Conservation (phyloP, 2,329 filamentous ascomycete species). For the Trichoderma citrinoviride region DNA sequence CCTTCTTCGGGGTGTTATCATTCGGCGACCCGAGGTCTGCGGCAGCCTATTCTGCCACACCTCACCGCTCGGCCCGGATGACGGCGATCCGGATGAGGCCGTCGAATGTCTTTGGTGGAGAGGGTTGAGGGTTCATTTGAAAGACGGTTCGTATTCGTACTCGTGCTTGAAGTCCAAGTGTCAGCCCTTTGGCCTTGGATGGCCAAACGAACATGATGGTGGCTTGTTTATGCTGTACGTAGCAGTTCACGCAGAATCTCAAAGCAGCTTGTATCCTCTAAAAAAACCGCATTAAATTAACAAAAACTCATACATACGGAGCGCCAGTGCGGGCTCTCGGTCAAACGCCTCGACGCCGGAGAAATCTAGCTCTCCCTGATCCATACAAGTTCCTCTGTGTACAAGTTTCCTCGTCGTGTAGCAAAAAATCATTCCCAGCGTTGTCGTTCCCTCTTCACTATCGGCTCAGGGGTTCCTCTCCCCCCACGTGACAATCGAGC, state of each 20-base stretch:
- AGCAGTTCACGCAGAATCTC: too few species aligned
- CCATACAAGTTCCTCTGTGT: constrained; percentile 34
- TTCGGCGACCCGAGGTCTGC: neutral
- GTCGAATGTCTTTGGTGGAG: constrained; percentile 14
- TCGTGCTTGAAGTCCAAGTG: neutral
- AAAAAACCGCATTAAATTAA: neutral
- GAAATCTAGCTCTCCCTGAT: constrained; percentile 41
- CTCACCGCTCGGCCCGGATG: constrained; percentile 32
- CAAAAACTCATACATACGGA: constrained; percentile 7
- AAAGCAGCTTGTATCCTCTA: too few species aligned
- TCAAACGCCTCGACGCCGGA: constrained; percentile 20
- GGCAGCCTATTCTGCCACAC: constrained; percentile 27
- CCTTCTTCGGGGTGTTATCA: neutral
- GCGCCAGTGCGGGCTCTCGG: neutral
- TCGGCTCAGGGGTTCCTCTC: neutral
- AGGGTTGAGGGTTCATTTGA: neutral
- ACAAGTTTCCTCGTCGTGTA: constrained; percentile 44
- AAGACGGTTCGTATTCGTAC: constrained; percentile 5
- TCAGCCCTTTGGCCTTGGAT: neutral
- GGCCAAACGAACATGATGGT: neutral
- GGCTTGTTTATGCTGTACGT: neutral
- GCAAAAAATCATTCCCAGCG: constrained; percentile 50
- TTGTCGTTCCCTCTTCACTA: neutral
- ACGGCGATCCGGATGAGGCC: constrained; percentile 28
- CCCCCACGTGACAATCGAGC: neutral